phyloP scores from a whole-genome alignment of 495 filamentous ascomycete genomes.

The Physcia stellaris region DNA sequence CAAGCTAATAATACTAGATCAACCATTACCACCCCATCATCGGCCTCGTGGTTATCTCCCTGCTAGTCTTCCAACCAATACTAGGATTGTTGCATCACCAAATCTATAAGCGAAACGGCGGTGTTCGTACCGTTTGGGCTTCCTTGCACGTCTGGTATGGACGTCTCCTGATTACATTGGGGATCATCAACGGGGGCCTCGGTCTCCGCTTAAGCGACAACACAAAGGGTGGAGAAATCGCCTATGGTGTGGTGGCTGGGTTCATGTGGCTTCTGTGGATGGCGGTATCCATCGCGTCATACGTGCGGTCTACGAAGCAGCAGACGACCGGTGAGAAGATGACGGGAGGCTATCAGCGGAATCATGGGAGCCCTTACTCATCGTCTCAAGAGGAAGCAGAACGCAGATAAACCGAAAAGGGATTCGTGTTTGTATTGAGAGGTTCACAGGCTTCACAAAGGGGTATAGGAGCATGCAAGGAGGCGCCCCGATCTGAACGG shows the following conservation, averaged over 20 bases:
- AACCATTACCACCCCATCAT: constrained; percentile 31
- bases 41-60: constrained; percentile 43
- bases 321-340: too few relatives aligned
- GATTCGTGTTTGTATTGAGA: too few relatives aligned
- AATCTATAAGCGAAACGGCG: constrained; percentile 31
- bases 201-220: constrained; percentile 41
- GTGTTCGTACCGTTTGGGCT: constrained; percentile 38
- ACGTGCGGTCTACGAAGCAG: too few relatives aligned
- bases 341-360: too few relatives aligned
- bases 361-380: too few relatives aligned
- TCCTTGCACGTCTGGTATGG: constrained; percentile 60
- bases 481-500: too few relatives aligned
- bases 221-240: constrained; percentile 33
- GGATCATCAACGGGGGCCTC: constrained; percentile 57
- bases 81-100: constrained; percentile 52
- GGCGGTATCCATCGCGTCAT: constrained; percentile 12
- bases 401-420: too few relatives aligned
- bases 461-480: too few relatives aligned
- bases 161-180: constrained; percentile 45
- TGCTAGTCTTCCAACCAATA: constrained; percentile 50
- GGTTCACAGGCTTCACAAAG: too few relatives aligned
- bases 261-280: constrained; percentile 36
- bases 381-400: too few relatives aligned
- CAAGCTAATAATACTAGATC: constrained; percentile 12
- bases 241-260: constrained; percentile 46